Conservation (phyloP, 1,284 basidiomycete genomes). For the Vanrija pseudolonga region DNA sequence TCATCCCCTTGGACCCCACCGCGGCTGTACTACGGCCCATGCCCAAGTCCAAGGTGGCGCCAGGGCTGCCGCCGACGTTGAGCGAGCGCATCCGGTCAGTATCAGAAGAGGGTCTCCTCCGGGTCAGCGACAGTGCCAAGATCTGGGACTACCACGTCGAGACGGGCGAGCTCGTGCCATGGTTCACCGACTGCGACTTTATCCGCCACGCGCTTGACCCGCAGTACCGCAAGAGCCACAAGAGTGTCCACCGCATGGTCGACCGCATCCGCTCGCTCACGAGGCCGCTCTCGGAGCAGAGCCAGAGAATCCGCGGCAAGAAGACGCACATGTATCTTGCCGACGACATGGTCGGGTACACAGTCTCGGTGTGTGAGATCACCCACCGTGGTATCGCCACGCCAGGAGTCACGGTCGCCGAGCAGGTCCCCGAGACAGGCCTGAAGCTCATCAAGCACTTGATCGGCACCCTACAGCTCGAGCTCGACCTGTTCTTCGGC, state of each 20-base stretch:
- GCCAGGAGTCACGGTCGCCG: slow-evolving; percentile 55
- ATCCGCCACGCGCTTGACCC: slow-evolving; percentile 25
- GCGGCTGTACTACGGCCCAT: slow-evolving; percentile 18
- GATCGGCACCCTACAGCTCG: slow-evolving; percentile 58
- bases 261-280: slow-evolving; percentile 39
- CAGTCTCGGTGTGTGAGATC: slow-evolving; percentile 75
- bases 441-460: slow-evolving; percentile 71
- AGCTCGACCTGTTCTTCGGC: slow-evolving; percentile 46
- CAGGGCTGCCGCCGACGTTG: slow-evolving; percentile 22
- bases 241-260: slow-evolving; percentile 37
- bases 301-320: slow-evolving; percentile 40
- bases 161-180: slow-evolving; percentile 46
- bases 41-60: slow-evolving; percentile 17
- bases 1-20: slow-evolving; percentile 68
- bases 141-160: slow-evolving; percentile 49
- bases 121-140: slow-evolving; percentile 40
- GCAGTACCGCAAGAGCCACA: slow-evolving; percentile 22
- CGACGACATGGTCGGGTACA: slow-evolving; percentile 85
- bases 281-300: slow-evolving; percentile 44
- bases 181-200: slow-evolving; percentile 44
- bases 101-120: slow-evolving; percentile 41
- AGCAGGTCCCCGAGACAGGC: slow-evolving; percentile 73
- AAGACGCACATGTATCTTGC: slow-evolving; percentile 67
- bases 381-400: slow-evolving; percentile 65
- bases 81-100: slow-evolving; percentile 43